Conservation (phyloP, 2,329 filamentous ascomycete genomes). For the Venturia pyrina region DNA sequence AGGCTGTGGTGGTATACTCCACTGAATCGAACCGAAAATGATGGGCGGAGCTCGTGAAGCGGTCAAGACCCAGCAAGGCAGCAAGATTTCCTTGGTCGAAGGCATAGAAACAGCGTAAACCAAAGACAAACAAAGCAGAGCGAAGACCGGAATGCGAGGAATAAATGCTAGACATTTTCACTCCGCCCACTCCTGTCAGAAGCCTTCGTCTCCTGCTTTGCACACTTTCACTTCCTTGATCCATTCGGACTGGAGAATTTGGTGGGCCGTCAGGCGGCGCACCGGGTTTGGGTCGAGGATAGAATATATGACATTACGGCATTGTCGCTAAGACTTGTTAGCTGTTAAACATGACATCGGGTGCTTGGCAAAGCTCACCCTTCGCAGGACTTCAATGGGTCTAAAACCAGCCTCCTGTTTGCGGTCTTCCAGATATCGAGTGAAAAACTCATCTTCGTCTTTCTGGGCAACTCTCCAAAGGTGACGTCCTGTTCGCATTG, state of each 20-base stretch:
- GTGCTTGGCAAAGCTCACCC: constrained; percentile 51
- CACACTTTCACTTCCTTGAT: constrained; percentile 95
- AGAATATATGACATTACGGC: constrained; percentile 97
- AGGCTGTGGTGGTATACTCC: background rate
- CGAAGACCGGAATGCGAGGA: constrained; percentile 1
- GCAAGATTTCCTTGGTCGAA: background rate
- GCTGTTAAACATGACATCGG: constrained; percentile 13
- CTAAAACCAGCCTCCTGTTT: constrained; percentile 93
- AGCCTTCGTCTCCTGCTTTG: constrained; percentile 90
- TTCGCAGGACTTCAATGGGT: constrained; percentile 88
- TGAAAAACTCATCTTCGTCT: constrained; percentile 95
- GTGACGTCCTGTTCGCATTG: constrained; percentile 92
- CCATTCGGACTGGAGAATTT: constrained; percentile 98
- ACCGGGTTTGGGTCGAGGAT: constrained; percentile 91
- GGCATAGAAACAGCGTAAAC: background rate
- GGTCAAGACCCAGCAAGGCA: background rate
- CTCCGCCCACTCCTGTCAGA: constrained; percentile 40
- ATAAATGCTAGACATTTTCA: background rate
- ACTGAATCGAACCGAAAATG: background rate
- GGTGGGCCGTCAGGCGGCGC: constrained; percentile 86
- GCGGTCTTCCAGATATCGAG: constrained; percentile 83
- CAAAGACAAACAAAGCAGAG: constrained; percentile 2
- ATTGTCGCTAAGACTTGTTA: constrained; percentile 61
- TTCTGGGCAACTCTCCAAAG: constrained; percentile 95
- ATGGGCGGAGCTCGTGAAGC: background rate